Evolutionary conservation across 106 monocot species (phyloP).

Genomic region (Apostasia shenzhenica): DNA sequence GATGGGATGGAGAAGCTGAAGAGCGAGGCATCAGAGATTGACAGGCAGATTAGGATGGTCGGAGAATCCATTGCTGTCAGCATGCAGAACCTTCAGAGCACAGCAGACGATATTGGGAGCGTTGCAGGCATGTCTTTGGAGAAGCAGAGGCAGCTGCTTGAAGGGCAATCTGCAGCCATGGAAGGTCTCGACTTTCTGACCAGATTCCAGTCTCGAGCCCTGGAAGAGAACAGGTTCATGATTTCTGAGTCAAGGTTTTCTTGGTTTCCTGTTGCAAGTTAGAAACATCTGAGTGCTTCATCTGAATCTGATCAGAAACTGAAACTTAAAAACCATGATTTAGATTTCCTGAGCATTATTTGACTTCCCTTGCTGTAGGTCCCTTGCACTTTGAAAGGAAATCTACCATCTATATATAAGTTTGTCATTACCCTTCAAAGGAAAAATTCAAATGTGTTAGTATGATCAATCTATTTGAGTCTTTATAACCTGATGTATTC

Average conservation of each 20-base stretch:
- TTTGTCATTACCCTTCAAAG: neutral
- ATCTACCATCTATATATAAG: neutral
- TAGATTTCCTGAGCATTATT: no score
- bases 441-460: no score
- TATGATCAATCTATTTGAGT: neutral
- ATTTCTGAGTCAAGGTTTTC: neutral
- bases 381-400: neutral
- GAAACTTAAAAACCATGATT: no score
- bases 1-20: constrained; percentile 58
- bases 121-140: constrained; percentile 47
- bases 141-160: constrained; percentile 59
- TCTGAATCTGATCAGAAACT: no score
- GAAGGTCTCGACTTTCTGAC: constrained; percentile 64
- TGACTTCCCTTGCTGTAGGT: no score
- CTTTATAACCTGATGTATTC: neutral
- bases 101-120: constrained; percentile 52
- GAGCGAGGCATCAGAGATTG: constrained; percentile 44
- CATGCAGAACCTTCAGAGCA: constrained; percentile 77
- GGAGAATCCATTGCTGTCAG: constrained; percentile 57
- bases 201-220: constrained; percentile 70
- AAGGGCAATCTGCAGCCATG: constrained; percentile 52
- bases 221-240: constrained; percentile 66
- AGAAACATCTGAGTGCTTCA: no score
- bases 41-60: constrained; percentile 44
- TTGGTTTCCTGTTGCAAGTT: neutral